These are phyloP conservation scores for Cucumis cinereus DNA, from an alignment of 306 rosid genomes.

Conservation along the genomic window DNA sequence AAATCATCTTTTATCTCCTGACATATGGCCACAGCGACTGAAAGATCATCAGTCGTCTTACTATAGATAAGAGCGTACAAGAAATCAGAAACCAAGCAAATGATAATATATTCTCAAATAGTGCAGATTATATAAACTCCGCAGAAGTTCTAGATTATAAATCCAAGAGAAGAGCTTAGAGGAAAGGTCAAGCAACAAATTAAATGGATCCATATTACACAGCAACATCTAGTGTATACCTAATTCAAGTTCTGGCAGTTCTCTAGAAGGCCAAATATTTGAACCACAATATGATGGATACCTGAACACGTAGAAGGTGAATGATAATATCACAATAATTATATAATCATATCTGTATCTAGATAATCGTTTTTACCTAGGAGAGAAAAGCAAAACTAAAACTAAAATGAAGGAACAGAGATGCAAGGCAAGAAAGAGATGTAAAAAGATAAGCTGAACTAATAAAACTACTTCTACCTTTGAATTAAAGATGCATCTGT, in stretches of 20 bases:
- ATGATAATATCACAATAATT: conserved; percentile 8
- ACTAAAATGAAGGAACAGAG: not conserved
- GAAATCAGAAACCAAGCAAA: not conserved
- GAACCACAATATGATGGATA: conserved; percentile 87
- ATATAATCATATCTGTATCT: not conserved
- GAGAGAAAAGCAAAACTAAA: not conserved
- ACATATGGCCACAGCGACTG: too few species aligned
- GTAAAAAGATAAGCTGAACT: not conserved
- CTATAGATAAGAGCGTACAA: not conserved
- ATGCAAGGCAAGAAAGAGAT: not conserved
- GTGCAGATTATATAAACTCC: not conserved
- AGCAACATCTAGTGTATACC: conserved; percentile 29
- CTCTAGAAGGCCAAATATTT: conserved; percentile 72
- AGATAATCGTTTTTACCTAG: not conserved
- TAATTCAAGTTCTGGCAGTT: conserved; percentile 74
- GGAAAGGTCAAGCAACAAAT: not conserved
- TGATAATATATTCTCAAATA: not conserved
- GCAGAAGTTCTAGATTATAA: not conserved
- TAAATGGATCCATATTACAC: not conserved
- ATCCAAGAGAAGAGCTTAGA: not conserved
- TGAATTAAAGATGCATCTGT: conserved; percentile 57
- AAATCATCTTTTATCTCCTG: not conserved
- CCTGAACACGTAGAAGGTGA: conserved; percentile 30
- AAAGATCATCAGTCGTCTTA: not conserved
- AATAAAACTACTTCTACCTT: conserved; percentile 26